Evolutionary conservation across 2,329 filamentous ascomycete species (phyloP), one percentile per base, ranked within the genome.

Genomic region (Curvularia verruculosa): DNA sequence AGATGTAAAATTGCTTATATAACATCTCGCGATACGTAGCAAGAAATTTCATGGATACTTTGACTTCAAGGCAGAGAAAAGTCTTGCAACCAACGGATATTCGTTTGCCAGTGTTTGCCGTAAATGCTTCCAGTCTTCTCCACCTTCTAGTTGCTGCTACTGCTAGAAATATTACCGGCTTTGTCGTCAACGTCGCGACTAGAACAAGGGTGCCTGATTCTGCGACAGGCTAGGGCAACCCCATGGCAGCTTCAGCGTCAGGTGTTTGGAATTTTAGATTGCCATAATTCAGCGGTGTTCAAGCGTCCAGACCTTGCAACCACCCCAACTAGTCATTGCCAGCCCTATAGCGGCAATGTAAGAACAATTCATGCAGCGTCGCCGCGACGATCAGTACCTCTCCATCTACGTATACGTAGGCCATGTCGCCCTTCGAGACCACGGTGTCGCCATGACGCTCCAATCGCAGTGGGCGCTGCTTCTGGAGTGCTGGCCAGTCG

Each of bases 381-480:
- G 24, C 24, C 24, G 24, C 24, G 24, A 26, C 2, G 24, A 26
- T 26, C 24, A 8, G 24, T 26, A 26, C 24, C 24, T 26, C 24
- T 26, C 24, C 24, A 26, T 26, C 8, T 26, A 26, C 24, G 24
- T 26, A 26, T 26, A 26, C 24, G 36, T 39, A 39, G 18, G 28
- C 44, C 28, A 47, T 18, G n/a, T 39, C n/a, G 36, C 23, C 40
- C 40, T 24, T 49, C 46, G 23, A 21, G 46, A 34, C 46, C 34
- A 49, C 34, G 23, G 34, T 49, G 23, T 49, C 46, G 46, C 46
- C 34, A 49, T 49, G n/a, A 40, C 23, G 34, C 46, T 34, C 64
- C 36, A 63, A 48, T 45, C 58, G 56, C 56, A 63, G 31, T 41
- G 54, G 36, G 50, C 63, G 43, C 26, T 47, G 23, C 44, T 47